Evolutionary conservation across 2,329 filamentous ascomycete species (phyloP), one percentile per base, ranked within the genome.

Genomic region (Neofusicoccum sp.): DNA sequence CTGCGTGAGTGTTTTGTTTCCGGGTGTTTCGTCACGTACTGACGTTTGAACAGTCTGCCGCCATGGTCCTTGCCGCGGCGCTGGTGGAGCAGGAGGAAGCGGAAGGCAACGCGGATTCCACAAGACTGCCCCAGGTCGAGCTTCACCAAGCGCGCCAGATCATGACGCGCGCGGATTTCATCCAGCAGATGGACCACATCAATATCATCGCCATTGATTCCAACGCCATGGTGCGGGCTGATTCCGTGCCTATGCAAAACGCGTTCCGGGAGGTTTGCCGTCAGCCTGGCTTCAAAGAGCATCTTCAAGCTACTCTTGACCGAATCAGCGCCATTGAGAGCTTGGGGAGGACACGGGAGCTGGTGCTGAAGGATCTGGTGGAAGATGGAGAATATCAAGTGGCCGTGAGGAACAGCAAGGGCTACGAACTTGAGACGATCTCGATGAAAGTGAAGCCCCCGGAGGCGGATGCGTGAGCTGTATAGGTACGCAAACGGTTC

Each of bases 111-210:
- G 86, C 76, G 5, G 82, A 90, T 70, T 75, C 80, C 0, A 79
- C 85, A 11, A 74, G 72, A 5, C 80, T 96, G 7, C 90, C 92
- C 0, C 83, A 89, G 36, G 88, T 89, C 64, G 86, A 89, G 0
- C 85, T 96, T 60, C 91, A 96, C 71, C 83, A 89, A 66, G 91
- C 92, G 0, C 88, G 93, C 4, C 16, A 58, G 73, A 87, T 96
- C 71, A 96, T 96, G 91, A 96, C 93, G n/a, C 83, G 92, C 58
- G 87, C 90, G 61, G 92, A 96, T 74, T 96, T 96, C 71, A 90
- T 96, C 67, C 86, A 92, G 66, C 82, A 86, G 63, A 90, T 96
- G 69, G 92, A 96, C 75, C 89, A 91, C 64, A 84, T 92, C 64
- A 96, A 96, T 70, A 84, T 96, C 56, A 96, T 96, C 75, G 93